Percentiles rank a stretch among this genome's conserved stretches.
phyloP scores from a whole-genome alignment of 768 basidiomycete species.

The Pleurotus djamor region DNA sequence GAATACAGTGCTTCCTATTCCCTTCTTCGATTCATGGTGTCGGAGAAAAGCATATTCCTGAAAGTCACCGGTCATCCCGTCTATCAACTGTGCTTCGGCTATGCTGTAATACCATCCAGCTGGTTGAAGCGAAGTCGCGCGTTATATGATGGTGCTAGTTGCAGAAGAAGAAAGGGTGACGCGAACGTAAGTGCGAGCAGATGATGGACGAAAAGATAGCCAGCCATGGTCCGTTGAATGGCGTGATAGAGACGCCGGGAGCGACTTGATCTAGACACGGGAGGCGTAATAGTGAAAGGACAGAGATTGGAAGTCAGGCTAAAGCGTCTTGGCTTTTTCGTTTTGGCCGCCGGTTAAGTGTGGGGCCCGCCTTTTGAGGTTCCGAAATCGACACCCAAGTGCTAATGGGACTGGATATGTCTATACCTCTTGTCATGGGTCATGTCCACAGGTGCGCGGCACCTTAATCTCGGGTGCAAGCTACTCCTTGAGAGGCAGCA shows the following conservation, averaged over 20 bases:
- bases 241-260: background rate
- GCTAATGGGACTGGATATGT: no score
- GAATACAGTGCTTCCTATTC: background rate
- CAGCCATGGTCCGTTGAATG: conserved; percentile 3
- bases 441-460: no score
- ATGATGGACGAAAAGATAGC: conserved; percentile 2
- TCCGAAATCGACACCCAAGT: no score
- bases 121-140: background rate
- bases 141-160: background rate
- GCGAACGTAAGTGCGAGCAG: background rate
- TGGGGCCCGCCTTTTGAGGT: no score
- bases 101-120: background rate
- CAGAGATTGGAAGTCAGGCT: background rate
- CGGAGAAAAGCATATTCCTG: background rate
- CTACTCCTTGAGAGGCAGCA: no score
- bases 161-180: background rate
- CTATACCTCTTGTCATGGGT: no score
- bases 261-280: background rate
- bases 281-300: background rate
- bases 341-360: no score
- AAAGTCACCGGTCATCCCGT: background rate
- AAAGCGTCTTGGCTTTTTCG: no score
- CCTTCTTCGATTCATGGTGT: background rate
- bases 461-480: no score
- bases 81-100: background rate